Evolutionary conservation across 306 rosid genomes (phyloP), one percentile per base, ranked within the genome.

Genomic region (Cucurbita argyrosperma): DNA sequence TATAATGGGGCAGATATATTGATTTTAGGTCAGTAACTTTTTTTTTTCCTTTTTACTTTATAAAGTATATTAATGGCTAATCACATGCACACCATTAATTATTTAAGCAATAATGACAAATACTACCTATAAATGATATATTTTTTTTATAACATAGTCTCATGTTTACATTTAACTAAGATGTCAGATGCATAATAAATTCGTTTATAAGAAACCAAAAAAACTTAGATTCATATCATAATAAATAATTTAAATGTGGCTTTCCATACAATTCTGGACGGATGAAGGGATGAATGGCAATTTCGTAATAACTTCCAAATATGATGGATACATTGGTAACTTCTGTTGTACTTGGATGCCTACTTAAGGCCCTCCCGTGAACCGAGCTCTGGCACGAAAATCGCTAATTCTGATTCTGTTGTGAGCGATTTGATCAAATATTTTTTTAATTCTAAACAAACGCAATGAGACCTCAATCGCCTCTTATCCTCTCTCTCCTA

Each of bases 401-500:
- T 23, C 74, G 57, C 57, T 13, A 68, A 47, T 6, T 14, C 40
- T 23, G 12, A 47, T 68, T 68, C 74, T 26, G 74, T 46, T 68
- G 21, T 26, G 43, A 23, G 7, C 2, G 43, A 46, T 68, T 67
- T 30, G 2, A 7, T 35, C 13, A 13, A 68, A 30, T 47, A 50
- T 0, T 37, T 35, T 14, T 61, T 45, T 21, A 47, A 68, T 45
- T 63, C 74, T 30, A 52, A 75, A 75, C 21, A 56, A 46, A 49
- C 62, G 72, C 50, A 26, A 72, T 60, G 73, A 61, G 3, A 10
- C 26, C 62, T 19, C 66, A 39, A 14, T 69, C 6, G 11, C 8
- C 47, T 50, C 47, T 60, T 53, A 63, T 76, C 74, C 10, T 52
- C 72, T 76, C 76, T 15, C 58, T 80, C 64, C 9, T 75, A 42